These are phyloP conservation scores for Coemansia sp. DNA, from an alignment of 192 early-diverging fungal species.

Conservation along the genomic window DNA sequence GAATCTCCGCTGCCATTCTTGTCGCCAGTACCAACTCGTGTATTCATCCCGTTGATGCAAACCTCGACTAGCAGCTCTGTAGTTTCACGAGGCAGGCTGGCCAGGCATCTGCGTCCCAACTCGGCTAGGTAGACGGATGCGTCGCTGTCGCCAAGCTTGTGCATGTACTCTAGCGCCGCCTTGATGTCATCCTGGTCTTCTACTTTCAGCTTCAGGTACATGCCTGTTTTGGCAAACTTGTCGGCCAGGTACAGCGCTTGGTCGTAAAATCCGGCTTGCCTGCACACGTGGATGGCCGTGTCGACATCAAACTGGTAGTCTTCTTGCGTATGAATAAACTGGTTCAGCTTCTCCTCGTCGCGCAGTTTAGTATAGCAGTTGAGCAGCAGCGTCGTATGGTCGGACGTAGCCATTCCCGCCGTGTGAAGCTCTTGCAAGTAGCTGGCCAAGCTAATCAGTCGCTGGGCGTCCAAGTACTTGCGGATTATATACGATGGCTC, in stretches of 20 bases:
- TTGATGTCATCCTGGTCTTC: conserved; percentile 85
- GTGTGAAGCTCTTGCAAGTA: conserved; percentile 93
- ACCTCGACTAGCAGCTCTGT: conserved; percentile 51
- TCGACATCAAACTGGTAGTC: conserved; percentile 91
- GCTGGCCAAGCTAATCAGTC: conserved; percentile 84
- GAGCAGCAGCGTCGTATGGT: conserved; percentile 94
- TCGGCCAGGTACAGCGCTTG: conserved; percentile 92
- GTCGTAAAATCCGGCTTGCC: conserved; percentile 86
- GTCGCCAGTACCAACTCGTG: conserved; percentile 8
- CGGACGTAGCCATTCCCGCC: conserved; percentile 81
- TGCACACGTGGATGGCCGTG: conserved; percentile 91
- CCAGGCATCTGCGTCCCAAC: conserved; percentile 49
- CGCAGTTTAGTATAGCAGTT: conserved; percentile 98
- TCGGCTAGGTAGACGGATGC: conserved; percentile 40
- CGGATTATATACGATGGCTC: conserved; percentile 97
- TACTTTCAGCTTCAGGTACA: conserved; percentile 87
- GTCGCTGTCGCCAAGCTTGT: conserved; percentile 46
- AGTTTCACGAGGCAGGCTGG: conserved; percentile 44
- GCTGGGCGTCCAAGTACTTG: conserved; percentile 95
- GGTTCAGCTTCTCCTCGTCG: conserved; percentile 81
- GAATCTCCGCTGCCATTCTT: not conserved
- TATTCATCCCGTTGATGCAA: conserved; percentile 46
- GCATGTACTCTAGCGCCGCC: conserved; percentile 78
- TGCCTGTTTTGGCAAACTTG: conserved; percentile 78
- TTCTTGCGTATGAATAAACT: conserved; percentile 81